Percentiles rank a stretch among this genome's conserved stretches.
Evolutionary conservation across 2,329 filamentous ascomycete species (phyloP).

Genomic region (Diaporthe longicolla): DNA sequence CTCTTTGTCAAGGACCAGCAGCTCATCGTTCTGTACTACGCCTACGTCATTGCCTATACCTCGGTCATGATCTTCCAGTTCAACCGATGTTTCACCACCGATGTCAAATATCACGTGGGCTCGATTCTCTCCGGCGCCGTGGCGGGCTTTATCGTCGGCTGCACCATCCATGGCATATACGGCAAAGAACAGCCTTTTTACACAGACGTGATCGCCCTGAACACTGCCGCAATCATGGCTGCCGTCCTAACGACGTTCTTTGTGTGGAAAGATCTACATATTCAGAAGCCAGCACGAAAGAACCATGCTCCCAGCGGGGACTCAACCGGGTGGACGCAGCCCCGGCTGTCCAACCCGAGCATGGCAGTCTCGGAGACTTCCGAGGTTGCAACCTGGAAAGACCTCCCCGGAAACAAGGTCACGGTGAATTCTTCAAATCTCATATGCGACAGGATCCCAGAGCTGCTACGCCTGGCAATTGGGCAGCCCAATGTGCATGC

Average conservation of each 20-base stretch:
- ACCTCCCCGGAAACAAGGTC: constrained; percentile 41
- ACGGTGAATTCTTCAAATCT: constrained; percentile 41
- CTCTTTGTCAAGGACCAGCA: constrained; percentile 50
- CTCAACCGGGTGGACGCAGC: constrained; percentile 35
- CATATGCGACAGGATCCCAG: constrained; percentile 44
- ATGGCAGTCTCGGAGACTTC: constrained; percentile 41
- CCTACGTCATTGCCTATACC: constrained; percentile 54
- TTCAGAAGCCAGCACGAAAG: constrained; percentile 32
- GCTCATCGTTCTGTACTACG: constrained; percentile 53
- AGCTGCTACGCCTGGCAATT: constrained; percentile 45
- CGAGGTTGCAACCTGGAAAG: constrained; percentile 41
- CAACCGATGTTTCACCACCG: constrained; percentile 57
- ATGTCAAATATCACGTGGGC: constrained; percentile 51
- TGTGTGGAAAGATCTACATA: constrained; percentile 49
- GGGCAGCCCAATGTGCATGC: constrained; percentile 44
- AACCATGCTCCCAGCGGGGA: neutral
- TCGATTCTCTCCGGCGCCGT: constrained; percentile 52
- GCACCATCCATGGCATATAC: constrained; percentile 51
- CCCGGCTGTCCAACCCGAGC: constrained; percentile 41
- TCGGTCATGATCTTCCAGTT: constrained; percentile 57
- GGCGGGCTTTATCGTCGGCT: constrained; percentile 52
- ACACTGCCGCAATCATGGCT: constrained; percentile 50
- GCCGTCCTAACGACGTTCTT: constrained; percentile 51
- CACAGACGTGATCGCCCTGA: constrained; percentile 52
- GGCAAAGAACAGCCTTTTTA: constrained; percentile 48